Evolutionary conservation across 768 basidiomycete genomes (phyloP).

Genomic region (Phanerodontia chrysosporium): DNA sequence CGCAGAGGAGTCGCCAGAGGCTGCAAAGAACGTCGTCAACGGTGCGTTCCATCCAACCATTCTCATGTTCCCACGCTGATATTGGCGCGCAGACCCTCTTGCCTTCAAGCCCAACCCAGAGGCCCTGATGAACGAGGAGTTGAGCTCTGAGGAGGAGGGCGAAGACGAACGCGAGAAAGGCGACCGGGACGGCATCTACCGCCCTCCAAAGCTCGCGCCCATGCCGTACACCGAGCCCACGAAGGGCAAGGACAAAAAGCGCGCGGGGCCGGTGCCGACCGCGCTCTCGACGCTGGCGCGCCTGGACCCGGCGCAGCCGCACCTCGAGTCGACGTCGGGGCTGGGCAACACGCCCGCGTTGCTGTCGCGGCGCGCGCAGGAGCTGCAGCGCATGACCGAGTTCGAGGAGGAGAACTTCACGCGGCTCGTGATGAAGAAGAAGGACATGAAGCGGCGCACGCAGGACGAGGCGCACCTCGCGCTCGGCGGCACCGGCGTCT

Average conservation of each 20-base stretch:
- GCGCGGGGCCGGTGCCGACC: constrained; percentile 55
- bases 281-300: constrained; percentile 52
- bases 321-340: constrained; percentile 69
- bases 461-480: constrained; percentile 87
- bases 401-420: constrained; percentile 97
- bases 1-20: constrained; percentile 52
- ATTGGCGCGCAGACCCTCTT: constrained; percentile 63
- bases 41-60: constrained; percentile 39
- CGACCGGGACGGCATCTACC: constrained; percentile 49
- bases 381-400: constrained; percentile 74
- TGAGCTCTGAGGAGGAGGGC: constrained; percentile 31
- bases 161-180: constrained; percentile 18
- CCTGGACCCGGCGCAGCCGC: constrained; percentile 56
- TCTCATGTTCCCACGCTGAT: neutral
- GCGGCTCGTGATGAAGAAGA: constrained; percentile 86
- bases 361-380: constrained; percentile 66
- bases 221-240: constrained; percentile 73
- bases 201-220: constrained; percentile 84
- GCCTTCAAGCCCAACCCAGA: constrained; percentile 89
- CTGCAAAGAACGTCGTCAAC: constrained; percentile 42
- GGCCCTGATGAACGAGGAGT: constrained; percentile 50
- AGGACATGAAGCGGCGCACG: constrained; percentile 63
- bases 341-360: constrained; percentile 59
- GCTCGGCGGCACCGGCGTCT: constrained; percentile 61
- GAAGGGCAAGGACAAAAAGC: constrained; percentile 46